phyloP scores from a whole-genome alignment of 2,329 filamentous ascomycete species.

The Xylaria hypoxylon region DNA sequence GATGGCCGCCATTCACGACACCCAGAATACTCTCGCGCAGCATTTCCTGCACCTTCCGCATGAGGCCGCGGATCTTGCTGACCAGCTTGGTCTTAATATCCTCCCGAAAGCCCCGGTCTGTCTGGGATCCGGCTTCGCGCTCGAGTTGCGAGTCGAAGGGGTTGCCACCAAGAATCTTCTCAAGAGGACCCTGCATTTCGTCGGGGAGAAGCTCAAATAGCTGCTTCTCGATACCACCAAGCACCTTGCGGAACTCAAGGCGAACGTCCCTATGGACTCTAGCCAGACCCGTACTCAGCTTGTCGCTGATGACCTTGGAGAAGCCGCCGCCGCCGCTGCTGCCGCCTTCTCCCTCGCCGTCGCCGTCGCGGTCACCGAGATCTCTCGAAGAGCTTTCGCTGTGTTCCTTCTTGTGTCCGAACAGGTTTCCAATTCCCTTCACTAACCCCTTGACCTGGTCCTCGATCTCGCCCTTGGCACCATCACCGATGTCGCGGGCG shows the following conservation, averaged over 20 bases:
- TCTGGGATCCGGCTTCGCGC: conserved; percentile 47
- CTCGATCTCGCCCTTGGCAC: conserved; percentile 58
- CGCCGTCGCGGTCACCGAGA: conserved; percentile 45
- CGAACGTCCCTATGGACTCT: conserved; percentile 59
- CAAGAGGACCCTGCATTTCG: conserved; percentile 57
- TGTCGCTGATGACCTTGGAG: conserved; percentile 60
- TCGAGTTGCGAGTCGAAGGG: conserved; percentile 60
- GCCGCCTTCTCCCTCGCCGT: conserved; percentile 43
- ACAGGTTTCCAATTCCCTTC: conserved; percentile 57
- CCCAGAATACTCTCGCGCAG: conserved; percentile 59
- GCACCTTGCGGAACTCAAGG: conserved; percentile 59
- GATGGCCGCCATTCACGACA: conserved; percentile 60
- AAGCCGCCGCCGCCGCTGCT: conserved; percentile 53
- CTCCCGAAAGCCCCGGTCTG: conserved; percentile 57
- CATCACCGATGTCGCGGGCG: conserved; percentile 52
- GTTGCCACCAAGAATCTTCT: conserved; percentile 61
- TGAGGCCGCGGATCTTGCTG: conserved; percentile 57
- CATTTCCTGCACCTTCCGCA: conserved; percentile 60
- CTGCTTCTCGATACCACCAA: conserved; percentile 59
- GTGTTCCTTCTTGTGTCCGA: conserved; percentile 54
- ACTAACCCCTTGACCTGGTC: conserved; percentile 59
- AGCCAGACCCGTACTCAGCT: conserved; percentile 58
- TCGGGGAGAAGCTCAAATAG: conserved; percentile 60
- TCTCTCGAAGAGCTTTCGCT: conserved; percentile 41
- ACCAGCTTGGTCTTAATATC: conserved; percentile 59